Percentiles rank a stretch among this genome's conserved stretches.
Conservation (phyloP, 139 green algal genomes). For the Raphidocelis subcapitata region DNA sequence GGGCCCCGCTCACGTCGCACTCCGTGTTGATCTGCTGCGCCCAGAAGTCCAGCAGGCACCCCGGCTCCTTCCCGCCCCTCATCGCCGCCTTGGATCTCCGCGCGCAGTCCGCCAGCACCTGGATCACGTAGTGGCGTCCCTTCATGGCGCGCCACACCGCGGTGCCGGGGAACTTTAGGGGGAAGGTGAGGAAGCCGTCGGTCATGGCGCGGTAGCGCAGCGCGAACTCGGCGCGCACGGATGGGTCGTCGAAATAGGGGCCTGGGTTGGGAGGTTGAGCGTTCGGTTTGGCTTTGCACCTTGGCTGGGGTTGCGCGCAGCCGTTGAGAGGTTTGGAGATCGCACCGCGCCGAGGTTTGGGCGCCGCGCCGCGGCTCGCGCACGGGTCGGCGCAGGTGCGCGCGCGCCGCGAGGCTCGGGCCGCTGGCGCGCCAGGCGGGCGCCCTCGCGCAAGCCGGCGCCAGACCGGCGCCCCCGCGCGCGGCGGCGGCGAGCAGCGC, state of each 20-base stretch:
- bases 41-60: constrained; percentile 81
- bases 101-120: constrained; percentile 59
- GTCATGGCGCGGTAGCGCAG: constrained; percentile 76
- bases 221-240: constrained; percentile 57
- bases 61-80: constrained; percentile 48
- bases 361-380: too few relatives aligned
- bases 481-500: too few relatives aligned
- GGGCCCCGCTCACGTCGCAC: constrained; percentile 20
- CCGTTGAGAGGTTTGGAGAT: too few relatives aligned
- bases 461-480: too few relatives aligned
- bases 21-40: constrained; percentile 42
- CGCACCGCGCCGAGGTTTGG: too few relatives aligned
- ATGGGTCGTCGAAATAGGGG: constrained; percentile 76
- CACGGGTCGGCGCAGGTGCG: too few relatives aligned
- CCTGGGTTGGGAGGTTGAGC: constrained; percentile 30
- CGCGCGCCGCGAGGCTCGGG: too few relatives aligned
- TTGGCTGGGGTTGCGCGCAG: too few relatives aligned
- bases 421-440: too few relatives aligned
- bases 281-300: neutral
- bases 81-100: constrained; percentile 56
- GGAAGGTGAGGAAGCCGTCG: constrained; percentile 76
- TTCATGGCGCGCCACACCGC: constrained; percentile 72
- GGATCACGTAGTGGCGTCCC: constrained; percentile 62
- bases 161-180: constrained; percentile 80
- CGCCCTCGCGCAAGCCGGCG: too few relatives aligned